Evolutionary conservation across 768 basidiomycete genomes (phyloP).

Genomic region (Boletus eberwhitei): DNA sequence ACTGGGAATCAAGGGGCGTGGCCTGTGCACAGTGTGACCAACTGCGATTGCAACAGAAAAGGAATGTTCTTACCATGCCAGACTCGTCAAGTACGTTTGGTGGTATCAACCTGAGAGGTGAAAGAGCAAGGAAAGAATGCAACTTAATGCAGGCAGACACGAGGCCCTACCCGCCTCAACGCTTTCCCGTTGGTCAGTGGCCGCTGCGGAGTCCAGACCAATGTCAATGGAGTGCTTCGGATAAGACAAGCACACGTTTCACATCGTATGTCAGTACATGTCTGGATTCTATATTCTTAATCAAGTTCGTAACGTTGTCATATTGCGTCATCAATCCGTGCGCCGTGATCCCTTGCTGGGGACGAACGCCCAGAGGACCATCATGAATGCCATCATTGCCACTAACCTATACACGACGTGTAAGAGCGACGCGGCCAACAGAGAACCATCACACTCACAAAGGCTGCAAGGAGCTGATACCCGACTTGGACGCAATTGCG

Average conservation of each 20-base stretch:
- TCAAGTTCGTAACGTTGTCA: not conserved
- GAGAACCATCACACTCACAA: constrained; percentile 17
- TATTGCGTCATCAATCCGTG: constrained; percentile 12
- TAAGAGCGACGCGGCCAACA: not conserved
- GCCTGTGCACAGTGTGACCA: not conserved
- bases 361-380: constrained; percentile 40
- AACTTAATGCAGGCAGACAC: not conserved
- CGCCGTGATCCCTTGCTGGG: constrained; percentile 28
- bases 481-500: constrained; percentile 58
- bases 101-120: not conserved
- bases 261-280: not conserved
- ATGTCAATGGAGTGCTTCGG: not conserved
- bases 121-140: not conserved
- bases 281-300: not conserved
- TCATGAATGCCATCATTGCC: constrained; percentile 43
- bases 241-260: not conserved
- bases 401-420: constrained; percentile 22
- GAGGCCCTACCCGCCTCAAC: not conserved
- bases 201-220: not conserved
- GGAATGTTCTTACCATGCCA: not conserved
- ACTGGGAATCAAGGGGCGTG: not conserved
- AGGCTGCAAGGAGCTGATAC: constrained; percentile 41
- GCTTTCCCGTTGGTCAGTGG: not conserved
- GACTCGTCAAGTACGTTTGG: not conserved
- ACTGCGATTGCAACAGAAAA: too few species aligned